Evolutionary conservation across 1,284 basidiomycete species (phyloP).

Genomic region (Trichosporon coremiiforme): DNA sequence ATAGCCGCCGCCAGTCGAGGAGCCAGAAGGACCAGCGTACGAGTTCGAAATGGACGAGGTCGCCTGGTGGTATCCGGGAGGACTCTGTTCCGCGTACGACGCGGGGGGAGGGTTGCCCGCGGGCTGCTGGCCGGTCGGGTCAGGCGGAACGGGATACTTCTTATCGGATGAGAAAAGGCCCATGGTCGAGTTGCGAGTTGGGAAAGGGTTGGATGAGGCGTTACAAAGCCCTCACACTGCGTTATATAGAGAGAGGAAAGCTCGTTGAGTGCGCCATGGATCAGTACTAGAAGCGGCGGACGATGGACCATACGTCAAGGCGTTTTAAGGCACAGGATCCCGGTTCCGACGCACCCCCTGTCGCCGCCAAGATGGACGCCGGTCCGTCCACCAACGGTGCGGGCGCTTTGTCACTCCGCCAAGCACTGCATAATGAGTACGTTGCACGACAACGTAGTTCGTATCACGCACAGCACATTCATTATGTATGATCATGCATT

Average conservation of each 20-base stretch:
- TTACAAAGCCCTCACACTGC: neutral
- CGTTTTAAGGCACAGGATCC: neutral
- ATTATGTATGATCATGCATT: neutral
- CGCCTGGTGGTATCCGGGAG: neutral
- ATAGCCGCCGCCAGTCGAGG: neutral
- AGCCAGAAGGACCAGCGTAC: neutral
- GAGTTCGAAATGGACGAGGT: neutral
- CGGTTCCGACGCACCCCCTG: neutral
- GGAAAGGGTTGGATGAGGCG: neutral
- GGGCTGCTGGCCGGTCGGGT: neutral
- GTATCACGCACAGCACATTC: neutral
- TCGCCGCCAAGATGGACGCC: neutral
- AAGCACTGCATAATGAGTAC: neutral
- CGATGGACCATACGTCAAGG: neutral
- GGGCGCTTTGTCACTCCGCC: neutral
- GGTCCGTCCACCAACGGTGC: neutral
- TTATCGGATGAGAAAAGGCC: neutral
- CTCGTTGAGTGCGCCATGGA: neutral
- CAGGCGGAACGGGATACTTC: neutral
- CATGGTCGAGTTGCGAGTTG: neutral
- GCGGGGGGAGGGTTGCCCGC: neutral
- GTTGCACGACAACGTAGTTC: too few species aligned
- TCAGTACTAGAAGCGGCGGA: neutral
- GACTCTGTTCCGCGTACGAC: neutral
- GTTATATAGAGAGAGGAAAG: neutral